Conservation (phyloP, 148 eudicot genomes). For the Fagopyrum esculentum region DNA sequence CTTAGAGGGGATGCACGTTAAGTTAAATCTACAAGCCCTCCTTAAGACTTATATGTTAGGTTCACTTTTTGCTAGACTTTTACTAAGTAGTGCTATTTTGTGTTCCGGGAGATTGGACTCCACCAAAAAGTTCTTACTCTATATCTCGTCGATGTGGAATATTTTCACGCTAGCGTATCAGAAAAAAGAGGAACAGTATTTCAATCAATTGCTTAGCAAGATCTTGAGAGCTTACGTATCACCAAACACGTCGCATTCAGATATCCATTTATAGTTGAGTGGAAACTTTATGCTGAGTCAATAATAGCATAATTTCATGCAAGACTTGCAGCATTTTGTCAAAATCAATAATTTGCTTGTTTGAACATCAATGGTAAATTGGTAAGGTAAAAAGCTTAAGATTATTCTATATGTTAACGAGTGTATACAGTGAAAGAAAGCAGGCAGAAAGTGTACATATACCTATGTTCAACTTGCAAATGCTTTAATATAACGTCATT, state of each 20-base stretch:
- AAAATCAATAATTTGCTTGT: constrained; percentile 1
- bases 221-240: not conserved
- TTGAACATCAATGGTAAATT: not conserved
- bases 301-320: not conserved
- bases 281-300: constrained; percentile 1
- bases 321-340: constrained; percentile 1
- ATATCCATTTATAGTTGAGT: not conserved
- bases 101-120: too few relatives aligned
- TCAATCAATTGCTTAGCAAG: not conserved
- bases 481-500: not conserved
- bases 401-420: not conserved
- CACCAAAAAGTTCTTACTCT: too few relatives aligned
- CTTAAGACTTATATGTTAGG: too few relatives aligned
- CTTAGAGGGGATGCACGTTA: too few relatives aligned
- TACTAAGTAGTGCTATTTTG: too few relatives aligned
- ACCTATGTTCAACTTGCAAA: not conserved
- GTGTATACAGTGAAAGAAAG: not conserved
- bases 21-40: too few relatives aligned
- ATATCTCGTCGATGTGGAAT: too few relatives aligned
- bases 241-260: constrained; percentile 6
- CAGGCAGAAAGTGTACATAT: not conserved
- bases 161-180: not conserved
- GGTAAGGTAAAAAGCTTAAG: not conserved
- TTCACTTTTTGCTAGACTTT: too few relatives aligned
- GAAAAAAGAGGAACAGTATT: not conserved